A percentile compares a stretch with the other conserved stretches of the same genome.
Conservation (phyloP, 2,329 filamentous ascomycete genomes). For the Xenosphaeropsis pyriputrescens region DNA sequence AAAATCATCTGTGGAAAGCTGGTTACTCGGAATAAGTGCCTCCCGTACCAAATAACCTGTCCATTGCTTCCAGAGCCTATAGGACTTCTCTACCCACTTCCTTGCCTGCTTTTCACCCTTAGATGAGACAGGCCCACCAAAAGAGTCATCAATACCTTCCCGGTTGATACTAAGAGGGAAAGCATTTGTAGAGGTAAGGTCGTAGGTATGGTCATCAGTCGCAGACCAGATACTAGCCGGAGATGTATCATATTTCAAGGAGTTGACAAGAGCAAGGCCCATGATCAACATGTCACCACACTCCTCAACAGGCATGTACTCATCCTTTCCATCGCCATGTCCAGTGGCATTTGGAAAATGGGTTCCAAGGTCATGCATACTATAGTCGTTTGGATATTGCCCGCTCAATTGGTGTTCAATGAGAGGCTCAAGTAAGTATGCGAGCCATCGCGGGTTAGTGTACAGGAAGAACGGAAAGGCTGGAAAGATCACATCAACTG, state of each 20-base stretch:
- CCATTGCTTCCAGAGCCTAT: constrained; percentile 54
- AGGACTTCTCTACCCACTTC: constrained; percentile 47
- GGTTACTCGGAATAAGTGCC: constrained; percentile 47
- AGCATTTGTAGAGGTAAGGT: constrained; percentile 10
- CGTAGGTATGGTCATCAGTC: constrained; percentile 12
- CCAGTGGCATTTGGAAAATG: constrained; percentile 68
- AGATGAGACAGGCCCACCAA: constrained; percentile 32
- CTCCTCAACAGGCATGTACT: constrained; percentile 54
- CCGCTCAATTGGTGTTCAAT: constrained; percentile 72
- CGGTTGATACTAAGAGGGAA: constrained; percentile 26
- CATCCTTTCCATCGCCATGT: constrained; percentile 46
- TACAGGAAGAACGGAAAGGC: constrained; percentile 79
- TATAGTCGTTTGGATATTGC: constrained; percentile 72
- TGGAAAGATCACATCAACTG: constrained; percentile 78
- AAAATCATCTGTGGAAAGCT: constrained; percentile 58
- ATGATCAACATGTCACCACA: constrained; percentile 57
- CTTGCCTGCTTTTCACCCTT: constrained; percentile 40
- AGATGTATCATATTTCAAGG: constrained; percentile 46
- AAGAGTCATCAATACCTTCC: constrained; percentile 42
- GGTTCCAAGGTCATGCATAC: constrained; percentile 61
- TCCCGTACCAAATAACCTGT: constrained; percentile 52
- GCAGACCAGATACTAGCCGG: constrained; percentile 44
- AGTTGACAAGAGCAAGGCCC: constrained; percentile 63
- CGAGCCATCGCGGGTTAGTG: constrained; percentile 68
- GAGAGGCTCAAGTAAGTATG: constrained; percentile 64